A percentile compares a stretch with the other conserved stretches of the same genome.
Conservation (phyloP, 345 rosid species). For the Diplotaxis tenuifolia region DNA sequence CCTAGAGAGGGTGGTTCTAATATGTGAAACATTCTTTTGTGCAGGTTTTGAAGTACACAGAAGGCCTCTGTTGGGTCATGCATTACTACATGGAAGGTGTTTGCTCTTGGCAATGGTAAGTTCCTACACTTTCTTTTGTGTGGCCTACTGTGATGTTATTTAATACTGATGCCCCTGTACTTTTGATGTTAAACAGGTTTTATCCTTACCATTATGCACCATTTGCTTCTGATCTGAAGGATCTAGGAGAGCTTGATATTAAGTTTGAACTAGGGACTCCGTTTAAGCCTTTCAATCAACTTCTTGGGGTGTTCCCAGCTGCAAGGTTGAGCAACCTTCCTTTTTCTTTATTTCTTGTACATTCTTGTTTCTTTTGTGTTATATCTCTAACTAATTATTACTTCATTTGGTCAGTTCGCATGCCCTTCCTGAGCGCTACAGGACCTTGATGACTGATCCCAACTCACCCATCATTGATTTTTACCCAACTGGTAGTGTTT, state of each 20-base stretch:
- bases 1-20: neutral
- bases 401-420: conserved; percentile 67
- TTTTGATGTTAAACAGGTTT: conserved; percentile 61
- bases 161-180: neutral
- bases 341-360: neutral
- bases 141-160: neutral
- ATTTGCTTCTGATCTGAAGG: conserved; percentile 87
- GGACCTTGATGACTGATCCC: conserved; percentile 86
- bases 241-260: conserved; percentile 70
- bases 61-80: conserved; percentile 99
- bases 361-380: neutral
- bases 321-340: conserved; percentile 58
- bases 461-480: conserved; percentile 86
- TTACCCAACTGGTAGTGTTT: conserved; percentile 73
- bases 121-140: conserved; percentile 18
- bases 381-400: neutral
- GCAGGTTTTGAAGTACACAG: conserved; percentile 80
- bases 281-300: conserved; percentile 94
- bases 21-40: conserved; percentile 26
- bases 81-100: conserved; percentile 98
- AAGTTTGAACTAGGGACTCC: conserved; percentile 73
- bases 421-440: conserved; percentile 81
- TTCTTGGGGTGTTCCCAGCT: conserved; percentile 94
- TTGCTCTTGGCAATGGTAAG: conserved; percentile 98
- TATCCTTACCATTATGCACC: conserved; percentile 50